Percentiles rank a stretch among this genome's conserved stretches.
Evolutionary conservation across 2,329 filamentous ascomycete species (phyloP).

Genomic region (Arthrobotrys entomopaga): DNA sequence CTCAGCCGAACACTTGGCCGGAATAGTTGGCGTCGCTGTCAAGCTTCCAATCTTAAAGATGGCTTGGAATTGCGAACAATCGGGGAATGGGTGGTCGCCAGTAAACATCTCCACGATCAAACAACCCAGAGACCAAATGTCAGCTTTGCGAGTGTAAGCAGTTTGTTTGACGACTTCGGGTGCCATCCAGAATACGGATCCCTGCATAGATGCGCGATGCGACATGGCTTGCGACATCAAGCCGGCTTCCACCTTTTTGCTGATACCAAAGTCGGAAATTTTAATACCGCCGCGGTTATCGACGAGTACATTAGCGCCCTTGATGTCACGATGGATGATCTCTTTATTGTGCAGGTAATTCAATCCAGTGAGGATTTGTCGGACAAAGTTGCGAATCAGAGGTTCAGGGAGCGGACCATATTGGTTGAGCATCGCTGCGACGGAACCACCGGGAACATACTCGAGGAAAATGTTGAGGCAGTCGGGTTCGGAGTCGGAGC

Average conservation of each 20-base stretch:
- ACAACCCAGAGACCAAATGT: conserved; percentile 98
- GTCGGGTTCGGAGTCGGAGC: conserved; percentile 88
- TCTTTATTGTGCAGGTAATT: conserved; percentile 93
- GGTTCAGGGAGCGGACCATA: conserved; percentile 95
- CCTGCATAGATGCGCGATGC: conserved; percentile 83
- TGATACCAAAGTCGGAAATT: conserved; percentile 98
- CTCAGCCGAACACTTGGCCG: conserved; percentile 84
- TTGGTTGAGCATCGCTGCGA: conserved; percentile 98
- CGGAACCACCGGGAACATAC: conserved; percentile 96
- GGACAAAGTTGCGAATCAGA: conserved; percentile 93
- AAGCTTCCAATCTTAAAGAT: conserved; percentile 98
- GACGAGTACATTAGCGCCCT: conserved; percentile 97
- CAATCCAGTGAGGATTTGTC: conserved; percentile 91
- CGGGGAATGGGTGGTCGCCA: conserved; percentile 92
- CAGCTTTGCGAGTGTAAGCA: conserved; percentile 95
- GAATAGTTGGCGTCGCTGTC: conserved; percentile 86
- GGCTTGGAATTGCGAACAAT: conserved; percentile 95
- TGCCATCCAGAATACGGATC: conserved; percentile 99
- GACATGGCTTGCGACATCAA: conserved; percentile 77
- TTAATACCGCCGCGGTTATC: conserved; percentile 99
- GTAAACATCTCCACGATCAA: conserved; percentile 99
- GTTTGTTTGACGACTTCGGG: conserved; percentile 98
- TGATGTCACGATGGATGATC: conserved; percentile 99
- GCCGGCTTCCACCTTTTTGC: conserved; percentile 94
- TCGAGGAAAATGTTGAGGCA: conserved; percentile 99